Conservation (phyloP, 176 grass and related monocot species). For the Zoysia japonica region DNA sequence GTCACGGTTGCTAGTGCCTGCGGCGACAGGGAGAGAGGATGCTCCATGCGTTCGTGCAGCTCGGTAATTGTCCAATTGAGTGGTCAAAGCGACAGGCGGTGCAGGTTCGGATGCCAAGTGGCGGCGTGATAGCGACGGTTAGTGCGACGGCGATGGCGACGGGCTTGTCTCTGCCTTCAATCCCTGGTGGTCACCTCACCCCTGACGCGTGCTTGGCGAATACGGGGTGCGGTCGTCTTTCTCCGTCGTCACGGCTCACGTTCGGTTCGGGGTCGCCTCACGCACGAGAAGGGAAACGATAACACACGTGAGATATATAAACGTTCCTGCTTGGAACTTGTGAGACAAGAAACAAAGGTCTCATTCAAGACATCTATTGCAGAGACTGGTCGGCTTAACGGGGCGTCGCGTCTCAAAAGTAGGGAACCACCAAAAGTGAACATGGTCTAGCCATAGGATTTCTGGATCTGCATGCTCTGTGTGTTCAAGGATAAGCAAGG, state of each 20-base stretch:
- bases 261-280: too few species aligned
- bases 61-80: background rate
- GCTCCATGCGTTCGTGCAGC: background rate
- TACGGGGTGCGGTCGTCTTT: background rate
- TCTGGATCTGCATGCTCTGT: too few species aligned
- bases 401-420: background rate
- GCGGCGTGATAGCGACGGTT: background rate
- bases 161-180: background rate
- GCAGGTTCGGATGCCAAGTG: background rate
- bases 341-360: background rate
- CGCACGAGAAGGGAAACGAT: background rate
- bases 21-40: background rate
- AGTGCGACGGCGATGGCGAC: background rate
- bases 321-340: background rate
- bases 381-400: background rate
- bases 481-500: background rate
- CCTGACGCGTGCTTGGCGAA: background rate
- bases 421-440: background rate
- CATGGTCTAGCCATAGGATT: background rate
- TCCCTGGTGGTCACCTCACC: background rate
- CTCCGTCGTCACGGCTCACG: conserved; percentile 16
- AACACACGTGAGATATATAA: too few species aligned
- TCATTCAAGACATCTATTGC: background rate
- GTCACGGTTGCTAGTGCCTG: conserved; percentile 20
- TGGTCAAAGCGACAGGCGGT: background rate